Base-by-base conservation (phyloP, 2,329 filamentous ascomycete species). In the Fusarium sp. region DNA sequence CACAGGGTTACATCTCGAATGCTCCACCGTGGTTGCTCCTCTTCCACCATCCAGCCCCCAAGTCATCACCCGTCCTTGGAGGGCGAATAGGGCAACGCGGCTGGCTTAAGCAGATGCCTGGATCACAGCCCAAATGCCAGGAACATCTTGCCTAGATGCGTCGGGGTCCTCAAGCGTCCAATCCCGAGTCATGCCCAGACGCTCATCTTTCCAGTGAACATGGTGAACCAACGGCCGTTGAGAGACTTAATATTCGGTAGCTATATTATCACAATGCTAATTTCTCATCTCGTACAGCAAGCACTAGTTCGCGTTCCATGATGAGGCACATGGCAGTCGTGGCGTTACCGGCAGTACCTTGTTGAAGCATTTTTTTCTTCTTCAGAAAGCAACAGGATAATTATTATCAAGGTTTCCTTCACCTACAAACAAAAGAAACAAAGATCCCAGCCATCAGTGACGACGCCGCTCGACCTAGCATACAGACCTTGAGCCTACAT, bases 121-220 rank as follows among this genome's bases (percentile, higher is more conserved):
- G 52, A 49, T 54, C 65, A 55, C 49, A 53, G 40, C 24, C 7
- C 26, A 60, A 54, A 44, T 62, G 64, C 62, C 63, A 73, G 62
- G 66, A 74, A 74, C 68, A 68, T 55, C 17, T 63, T 50, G 58
- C 43, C 45, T 32, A 46, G 45, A 32, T 56, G 68, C 60, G 56
- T 54, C 50, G 50, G 65, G 52, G 26, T 45, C 42, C 26, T 48
- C 12, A 36, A 60, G 62, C 52, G 47, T 57, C 71, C 71, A 73
- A 73, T 73, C 66, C 70, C 32, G 56, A 39, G 63, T 42, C 60
- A 56, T 36, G 46, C 49, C 42, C 63, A 68, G 63, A 73, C 68
- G 66, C 71, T 71, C 63, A 65, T 71, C 46, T 70, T 61, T 68
- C 47, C 60, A 36, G 43, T 69, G 40, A 54, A 46, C 57, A 44